Evolutionary conservation across 1,284 basidiomycete genomes (phyloP).

Genomic region (Ceratobasidium sp.): DNA sequence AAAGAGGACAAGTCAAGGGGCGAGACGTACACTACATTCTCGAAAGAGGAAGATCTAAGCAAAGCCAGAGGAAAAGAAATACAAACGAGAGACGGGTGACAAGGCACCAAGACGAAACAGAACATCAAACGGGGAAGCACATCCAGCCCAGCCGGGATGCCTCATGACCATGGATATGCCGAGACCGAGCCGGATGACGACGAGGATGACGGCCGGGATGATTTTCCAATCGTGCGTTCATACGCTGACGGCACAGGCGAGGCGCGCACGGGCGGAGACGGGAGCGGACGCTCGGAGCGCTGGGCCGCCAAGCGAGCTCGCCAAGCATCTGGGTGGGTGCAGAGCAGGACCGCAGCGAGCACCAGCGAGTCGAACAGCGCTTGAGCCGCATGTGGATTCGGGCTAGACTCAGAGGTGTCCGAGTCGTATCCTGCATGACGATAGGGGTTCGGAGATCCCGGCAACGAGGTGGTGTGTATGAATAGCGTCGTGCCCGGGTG

Average conservation of each 20-base stretch:
- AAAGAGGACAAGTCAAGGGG: constrained; percentile 2
- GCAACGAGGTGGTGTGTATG: constrained; percentile 23
- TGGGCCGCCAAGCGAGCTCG: constrained; percentile 8
- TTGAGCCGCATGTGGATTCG: constrained; percentile 29
- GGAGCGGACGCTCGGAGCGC: constrained; percentile 12
- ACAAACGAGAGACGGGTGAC: constrained; percentile 2
- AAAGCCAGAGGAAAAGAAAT: constrained; percentile 7
- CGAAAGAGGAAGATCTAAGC: constrained; percentile 3
- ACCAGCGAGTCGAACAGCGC: constrained; percentile 20
- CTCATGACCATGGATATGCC: constrained; percentile 1
- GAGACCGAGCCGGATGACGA: not conserved
- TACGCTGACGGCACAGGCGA: constrained; percentile 20
- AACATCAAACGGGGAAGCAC: not conserved
- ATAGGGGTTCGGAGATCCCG: not conserved
- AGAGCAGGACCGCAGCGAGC: constrained; percentile 21
- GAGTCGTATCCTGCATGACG: constrained; percentile 28
- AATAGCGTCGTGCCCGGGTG: constrained; percentile 23
- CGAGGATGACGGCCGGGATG: constrained; percentile 1
- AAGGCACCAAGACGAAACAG: constrained; percentile 1
- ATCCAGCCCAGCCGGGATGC: not conserved
- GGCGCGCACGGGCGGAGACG: constrained; percentile 13
- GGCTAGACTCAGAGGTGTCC: constrained; percentile 33
- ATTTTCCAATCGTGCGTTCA: constrained; percentile 28
- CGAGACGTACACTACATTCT: constrained; percentile 39
- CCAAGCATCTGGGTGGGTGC: constrained; percentile 29